Conservation (phyloP, 2,329 filamentous ascomycete species). For the Biscogniauxia sp. region DNA sequence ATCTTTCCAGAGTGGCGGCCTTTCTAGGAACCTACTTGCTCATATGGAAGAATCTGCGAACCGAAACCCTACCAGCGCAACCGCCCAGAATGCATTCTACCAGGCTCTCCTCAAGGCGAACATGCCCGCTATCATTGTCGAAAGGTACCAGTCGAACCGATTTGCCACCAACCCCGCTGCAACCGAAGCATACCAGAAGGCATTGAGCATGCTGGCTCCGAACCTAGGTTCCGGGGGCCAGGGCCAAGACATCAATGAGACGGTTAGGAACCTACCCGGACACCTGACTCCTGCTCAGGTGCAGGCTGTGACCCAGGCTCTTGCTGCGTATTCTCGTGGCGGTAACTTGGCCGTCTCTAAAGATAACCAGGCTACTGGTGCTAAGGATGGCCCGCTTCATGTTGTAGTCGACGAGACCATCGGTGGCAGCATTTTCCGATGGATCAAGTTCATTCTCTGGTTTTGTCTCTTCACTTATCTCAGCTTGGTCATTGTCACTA, state of each 20-base stretch:
- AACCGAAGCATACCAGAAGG: constrained; percentile 77
- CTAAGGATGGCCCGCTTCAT: constrained; percentile 83
- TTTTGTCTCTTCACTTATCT: constrained; percentile 80
- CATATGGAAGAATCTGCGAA: constrained; percentile 90
- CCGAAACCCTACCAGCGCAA: constrained; percentile 82
- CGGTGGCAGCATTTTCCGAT: constrained; percentile 78
- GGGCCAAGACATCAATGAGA: constrained; percentile 20
- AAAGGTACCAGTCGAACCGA: constrained; percentile 81
- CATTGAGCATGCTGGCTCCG: constrained; percentile 50
- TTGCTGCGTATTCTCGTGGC: constrained; percentile 69
- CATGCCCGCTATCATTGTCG: constrained; percentile 89
- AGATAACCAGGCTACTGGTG: constrained; percentile 57
- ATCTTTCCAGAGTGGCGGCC: constrained; percentile 45
- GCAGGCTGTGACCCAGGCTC: constrained; percentile 77
- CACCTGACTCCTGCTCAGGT: constrained; percentile 60
- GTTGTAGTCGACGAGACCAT: constrained; percentile 93
- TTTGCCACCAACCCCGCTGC: constrained; percentile 78
- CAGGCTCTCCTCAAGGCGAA: constrained; percentile 85
- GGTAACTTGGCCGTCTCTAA: constrained; percentile 59
- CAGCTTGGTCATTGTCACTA: constrained; percentile 72
- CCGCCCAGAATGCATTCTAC: constrained; percentile 91
- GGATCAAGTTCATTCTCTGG: constrained; percentile 81
- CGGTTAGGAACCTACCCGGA: constrained; percentile 35
- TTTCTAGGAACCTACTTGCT: constrained; percentile 68
- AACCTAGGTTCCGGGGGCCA: constrained; percentile 31